Evolutionary conservation across 495 filamentous ascomycete species (phyloP).

Genomic region (Apiosordaria backusii): DNA sequence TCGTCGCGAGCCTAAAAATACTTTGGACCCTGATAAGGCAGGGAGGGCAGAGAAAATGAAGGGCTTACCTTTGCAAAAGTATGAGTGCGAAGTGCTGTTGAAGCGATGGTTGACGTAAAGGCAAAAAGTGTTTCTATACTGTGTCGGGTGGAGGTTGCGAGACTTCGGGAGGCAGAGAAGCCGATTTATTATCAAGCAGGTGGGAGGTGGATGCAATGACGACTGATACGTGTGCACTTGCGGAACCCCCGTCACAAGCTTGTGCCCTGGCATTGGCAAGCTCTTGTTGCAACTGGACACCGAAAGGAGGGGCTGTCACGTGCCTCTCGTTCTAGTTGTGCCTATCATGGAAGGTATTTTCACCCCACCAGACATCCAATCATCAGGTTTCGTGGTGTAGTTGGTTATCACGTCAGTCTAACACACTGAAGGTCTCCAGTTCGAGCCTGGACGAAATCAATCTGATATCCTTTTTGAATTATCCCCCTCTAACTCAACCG

Average conservation of each 20-base stretch:
- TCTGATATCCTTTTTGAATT: not conserved
- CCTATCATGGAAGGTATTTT: not conserved
- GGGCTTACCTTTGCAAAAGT: not conserved
- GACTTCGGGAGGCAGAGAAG: constrained; percentile 8
- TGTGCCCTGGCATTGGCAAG: constrained; percentile 14
- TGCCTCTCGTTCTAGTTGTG: not conserved
- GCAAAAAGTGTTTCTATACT: not conserved
- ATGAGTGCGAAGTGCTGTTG: not conserved
- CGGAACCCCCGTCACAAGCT: constrained; percentile 28
- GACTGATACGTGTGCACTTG: constrained; percentile 35
- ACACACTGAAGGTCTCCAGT: constrained; percentile 30
- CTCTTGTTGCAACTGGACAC: constrained; percentile 4
- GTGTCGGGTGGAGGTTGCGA: constrained; percentile 3
- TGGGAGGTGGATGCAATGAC: constrained; percentile 27
- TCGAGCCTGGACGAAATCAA: constrained; percentile 31
- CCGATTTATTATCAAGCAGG: constrained; percentile 7
- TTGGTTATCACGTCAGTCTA: constrained; percentile 34
- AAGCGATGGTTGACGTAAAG: not conserved
- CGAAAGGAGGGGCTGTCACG: not conserved
- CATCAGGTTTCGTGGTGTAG: constrained; percentile 30
- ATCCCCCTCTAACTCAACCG: not conserved
- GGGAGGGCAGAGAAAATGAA: not conserved
- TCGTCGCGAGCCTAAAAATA: not conserved
- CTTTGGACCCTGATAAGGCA: not conserved
- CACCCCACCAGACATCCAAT: not conserved